phyloP scores from a whole-genome alignment of 352 stramenopile species.

The Bremia lactucae region DNA sequence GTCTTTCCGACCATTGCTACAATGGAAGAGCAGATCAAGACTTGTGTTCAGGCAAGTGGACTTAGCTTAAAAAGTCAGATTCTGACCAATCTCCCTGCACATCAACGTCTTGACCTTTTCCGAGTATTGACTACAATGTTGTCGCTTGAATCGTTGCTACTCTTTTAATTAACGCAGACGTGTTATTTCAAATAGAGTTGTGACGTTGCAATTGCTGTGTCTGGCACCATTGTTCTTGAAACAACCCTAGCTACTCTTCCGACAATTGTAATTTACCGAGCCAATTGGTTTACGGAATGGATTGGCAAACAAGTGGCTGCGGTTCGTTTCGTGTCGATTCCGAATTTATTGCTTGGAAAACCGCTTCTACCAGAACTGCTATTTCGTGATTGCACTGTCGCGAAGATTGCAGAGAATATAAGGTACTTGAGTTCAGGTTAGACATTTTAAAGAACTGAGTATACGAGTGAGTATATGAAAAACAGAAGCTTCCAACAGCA shows the following conservation, averaged over 20 bases:
- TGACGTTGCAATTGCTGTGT: conserved; percentile 50
- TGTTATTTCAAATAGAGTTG: conserved; percentile 12
- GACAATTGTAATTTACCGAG: conserved; percentile 63
- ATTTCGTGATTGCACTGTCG: conserved; percentile 41
- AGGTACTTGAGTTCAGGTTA: conserved; percentile 7
- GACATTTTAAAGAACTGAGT: neutral
- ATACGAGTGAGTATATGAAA: neutral
- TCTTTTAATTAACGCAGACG: neutral
- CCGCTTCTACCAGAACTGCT: conserved; percentile 52
- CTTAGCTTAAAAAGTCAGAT: conserved; percentile 6
- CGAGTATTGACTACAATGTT: conserved; percentile 20
- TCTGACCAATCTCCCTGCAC: conserved; percentile 15
- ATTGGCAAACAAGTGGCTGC: conserved; percentile 38
- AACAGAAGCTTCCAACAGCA: conserved; percentile 8
- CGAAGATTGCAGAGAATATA: conserved; percentile 26
- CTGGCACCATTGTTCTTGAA: conserved; percentile 62
- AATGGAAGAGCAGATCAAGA: conserved; percentile 19
- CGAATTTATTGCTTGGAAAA: conserved; percentile 51
- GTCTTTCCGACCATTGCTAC: conserved; percentile 48
- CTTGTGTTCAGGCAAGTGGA: conserved; percentile 3
- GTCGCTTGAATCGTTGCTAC: too few species aligned
- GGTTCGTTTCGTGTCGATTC: conserved; percentile 66
- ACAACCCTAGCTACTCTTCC: conserved; percentile 39
- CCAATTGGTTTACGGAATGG: conserved; percentile 49
- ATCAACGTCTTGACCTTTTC: conserved; percentile 18